Evolutionary conservation across 192 early-diverging fungal species (phyloP).

Genomic region (Coemansia sp.): DNA sequence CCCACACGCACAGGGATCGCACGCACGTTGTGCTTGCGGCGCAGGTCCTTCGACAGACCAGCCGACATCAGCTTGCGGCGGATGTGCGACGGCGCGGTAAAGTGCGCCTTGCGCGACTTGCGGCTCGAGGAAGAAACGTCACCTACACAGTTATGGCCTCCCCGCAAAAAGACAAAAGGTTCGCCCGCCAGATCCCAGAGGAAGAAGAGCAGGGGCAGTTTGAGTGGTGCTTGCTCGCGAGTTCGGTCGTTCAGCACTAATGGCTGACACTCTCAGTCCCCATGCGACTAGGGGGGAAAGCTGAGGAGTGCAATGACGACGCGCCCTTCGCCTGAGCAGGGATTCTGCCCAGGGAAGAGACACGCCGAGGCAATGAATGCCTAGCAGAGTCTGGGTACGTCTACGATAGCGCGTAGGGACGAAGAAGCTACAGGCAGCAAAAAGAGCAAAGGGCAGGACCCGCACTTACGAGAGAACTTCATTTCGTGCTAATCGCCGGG

Average conservation of each 20-base stretch:
- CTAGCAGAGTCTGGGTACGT: conserved; percentile 3
- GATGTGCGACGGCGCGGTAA: conserved; percentile 89
- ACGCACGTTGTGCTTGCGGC: conserved; percentile 94
- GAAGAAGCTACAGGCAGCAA: not conserved
- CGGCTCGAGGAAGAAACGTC: conserved; percentile 87
- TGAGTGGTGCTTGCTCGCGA: conserved; percentile 5
- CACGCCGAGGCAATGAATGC: conserved; percentile 10
- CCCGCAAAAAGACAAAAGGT: conserved; percentile 2
- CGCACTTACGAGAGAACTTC: conserved; percentile 46
- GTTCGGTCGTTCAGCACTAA: conserved; percentile 40
- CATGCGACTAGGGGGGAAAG: not conserved
- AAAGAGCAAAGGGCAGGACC: conserved; percentile 1
- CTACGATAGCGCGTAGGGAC: conserved; percentile 12
- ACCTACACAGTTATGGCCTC: conserved; percentile 21
- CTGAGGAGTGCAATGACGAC: conserved; percentile 46
- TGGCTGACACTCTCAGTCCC: conserved; percentile 37
- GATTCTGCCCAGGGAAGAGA: not conserved
- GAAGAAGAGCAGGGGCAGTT: conserved; percentile 5
- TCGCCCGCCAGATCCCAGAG: conserved; percentile 1
- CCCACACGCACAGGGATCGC: conserved; percentile 95
- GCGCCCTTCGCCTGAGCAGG: conserved; percentile 3
- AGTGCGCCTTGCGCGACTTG: conserved; percentile 98
- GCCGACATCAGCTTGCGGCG: conserved; percentile 97
- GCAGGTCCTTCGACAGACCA: conserved; percentile 95
- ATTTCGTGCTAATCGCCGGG: conserved; percentile 12